Base-by-base conservation (phyloP, 495 filamentous ascomycete genomes). In the Sporormia fimetaria region DNA sequence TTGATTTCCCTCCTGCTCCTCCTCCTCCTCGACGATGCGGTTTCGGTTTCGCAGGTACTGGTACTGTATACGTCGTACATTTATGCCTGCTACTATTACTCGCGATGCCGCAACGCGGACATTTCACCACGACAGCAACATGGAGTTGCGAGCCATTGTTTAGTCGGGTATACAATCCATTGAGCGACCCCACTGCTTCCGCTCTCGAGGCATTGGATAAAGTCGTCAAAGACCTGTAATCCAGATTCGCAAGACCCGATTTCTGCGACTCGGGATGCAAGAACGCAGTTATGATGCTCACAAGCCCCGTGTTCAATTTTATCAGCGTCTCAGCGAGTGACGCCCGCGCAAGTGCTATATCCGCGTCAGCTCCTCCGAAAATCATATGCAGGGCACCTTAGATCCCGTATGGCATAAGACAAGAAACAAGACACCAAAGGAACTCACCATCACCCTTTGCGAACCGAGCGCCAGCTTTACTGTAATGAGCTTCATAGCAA, bases 271-370 rank as follows among this genome's bases (percentile, higher is more conserved):
- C 55, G 14, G 47, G 49, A 33, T 42, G 47, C 20, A 65, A 30
- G 37, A 65, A 65, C 4, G 61, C 48, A 2, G 59, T 32, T 21
- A 65, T 63, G 48, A 65, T 62, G 34, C 46, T 40, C 4, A 65
- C 61, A n/a, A 65, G 61, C 17, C 62, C 62, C 11, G 57, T 57
- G 40, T 65, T 65, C 11, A 65, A 41, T 16, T 57, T 61, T 21
- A 63, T 48, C 3, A 63, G 50, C 12, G 57, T 61, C 25, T 58
- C 57, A 6, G 61, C 52, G 6, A 65, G 59, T 11, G 54, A 51
- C 6, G 56, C 51, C n/a, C 59, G 58, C 6, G 59, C 58, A 34
- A 54, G 47, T 21, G 49, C 59, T 62, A 32, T 17, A 21, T 14
- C 12, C 11, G 12, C 0, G 23, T 14, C 8, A 9, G 6, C 0